These are phyloP conservation scores for Arxiozyma bovina DNA, from an alignment of 1,139 yeast genomes.

Conservation along the genomic window DNA sequence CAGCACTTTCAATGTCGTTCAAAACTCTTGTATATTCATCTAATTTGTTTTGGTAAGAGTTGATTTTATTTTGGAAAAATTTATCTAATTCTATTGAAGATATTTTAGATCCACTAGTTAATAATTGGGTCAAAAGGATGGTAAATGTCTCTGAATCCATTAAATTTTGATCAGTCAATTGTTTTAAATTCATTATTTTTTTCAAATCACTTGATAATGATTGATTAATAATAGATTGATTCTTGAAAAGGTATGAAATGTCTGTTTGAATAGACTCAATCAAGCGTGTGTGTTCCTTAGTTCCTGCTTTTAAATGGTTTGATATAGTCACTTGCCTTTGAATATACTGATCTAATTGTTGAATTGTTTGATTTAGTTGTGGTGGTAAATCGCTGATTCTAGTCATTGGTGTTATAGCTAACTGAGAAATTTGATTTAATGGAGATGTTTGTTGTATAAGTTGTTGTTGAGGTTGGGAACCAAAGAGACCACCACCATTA, in stretches of 20 bases:
- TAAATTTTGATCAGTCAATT: slow-evolving; percentile 37
- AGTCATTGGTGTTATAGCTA: slow-evolving; percentile 72
- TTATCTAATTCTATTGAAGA: slow-evolving; percentile 49
- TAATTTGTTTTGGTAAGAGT: slow-evolving; percentile 46
- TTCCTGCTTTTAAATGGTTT: slow-evolving; percentile 62
- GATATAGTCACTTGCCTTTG: slow-evolving; percentile 76
- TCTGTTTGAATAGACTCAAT: slow-evolving; percentile 81
- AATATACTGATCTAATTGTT: slow-evolving; percentile 74
- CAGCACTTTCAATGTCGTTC: slow-evolving; percentile 64
- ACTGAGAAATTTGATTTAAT: slow-evolving; percentile 27
- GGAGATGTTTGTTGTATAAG: slow-evolving; percentile 32
- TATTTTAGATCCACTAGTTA: slow-evolving; percentile 59
- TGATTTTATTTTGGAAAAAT: slow-evolving; percentile 46
- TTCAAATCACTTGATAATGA: slow-evolving; percentile 59
- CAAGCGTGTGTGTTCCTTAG: slow-evolving; percentile 55
- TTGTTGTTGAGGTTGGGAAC: neutral
- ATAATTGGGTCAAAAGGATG: slow-evolving; percentile 54
- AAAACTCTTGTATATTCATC: slow-evolving; percentile 59
- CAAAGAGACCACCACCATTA: neutral
- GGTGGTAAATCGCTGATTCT: slow-evolving; percentile 80
- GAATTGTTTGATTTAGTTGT: slow-evolving; percentile 65
- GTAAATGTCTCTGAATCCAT: slow-evolving; percentile 58
- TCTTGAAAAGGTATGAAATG: slow-evolving; percentile 59
- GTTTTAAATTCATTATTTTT: slow-evolving; percentile 36
- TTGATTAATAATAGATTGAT: slow-evolving; percentile 55